phyloP scores from a whole-genome alignment of 192 early-diverging fungal genomes.

The Gamsiella multidivaricata region DNA sequence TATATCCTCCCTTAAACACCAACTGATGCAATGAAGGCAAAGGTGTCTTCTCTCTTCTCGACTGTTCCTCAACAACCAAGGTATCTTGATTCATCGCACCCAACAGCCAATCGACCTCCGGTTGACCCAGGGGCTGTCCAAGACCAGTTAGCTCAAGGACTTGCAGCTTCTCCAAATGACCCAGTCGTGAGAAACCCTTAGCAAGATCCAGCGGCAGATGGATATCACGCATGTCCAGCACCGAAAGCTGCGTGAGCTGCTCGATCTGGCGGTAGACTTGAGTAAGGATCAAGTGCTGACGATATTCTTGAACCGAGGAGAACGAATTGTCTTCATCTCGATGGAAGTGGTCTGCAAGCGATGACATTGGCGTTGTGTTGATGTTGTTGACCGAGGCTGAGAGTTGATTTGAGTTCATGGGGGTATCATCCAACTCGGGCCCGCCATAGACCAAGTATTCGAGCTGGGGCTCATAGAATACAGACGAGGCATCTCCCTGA shows the following conservation, averaged over 20 bases:
- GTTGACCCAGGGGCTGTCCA: conserved; percentile 2
- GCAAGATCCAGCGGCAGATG: conserved; percentile 16
- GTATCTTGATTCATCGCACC: neutral
- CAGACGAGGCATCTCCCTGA: too few species aligned
- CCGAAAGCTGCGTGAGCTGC: neutral
- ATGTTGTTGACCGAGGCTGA: neutral
- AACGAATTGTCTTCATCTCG: neutral
- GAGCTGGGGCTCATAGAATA: conserved; percentile 27
- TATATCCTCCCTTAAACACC: conserved; percentile 14
- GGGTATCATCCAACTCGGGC: neutral
- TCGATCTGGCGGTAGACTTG: conserved; percentile 36
- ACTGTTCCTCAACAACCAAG: neutral
- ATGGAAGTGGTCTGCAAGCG: too few species aligned
- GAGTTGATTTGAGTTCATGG: neutral
- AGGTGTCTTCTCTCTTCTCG: neutral
- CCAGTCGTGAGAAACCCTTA: conserved; percentile 16
- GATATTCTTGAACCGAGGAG: conserved; percentile 20
- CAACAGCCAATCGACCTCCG: conserved; percentile 27
- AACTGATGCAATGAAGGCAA: conserved; percentile 7
- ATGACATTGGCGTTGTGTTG: neutral
- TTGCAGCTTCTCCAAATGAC: conserved; percentile 8
- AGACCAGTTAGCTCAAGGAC: conserved; percentile 16
- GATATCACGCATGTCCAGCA: conserved; percentile 22
- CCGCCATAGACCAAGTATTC: conserved; percentile 20
- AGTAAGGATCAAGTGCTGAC: conserved; percentile 12